Evolutionary conservation across 2,329 filamentous ascomycete genomes (phyloP), one percentile per base, ranked within the genome.

Genomic region (Monosporascus sp.): DNA sequence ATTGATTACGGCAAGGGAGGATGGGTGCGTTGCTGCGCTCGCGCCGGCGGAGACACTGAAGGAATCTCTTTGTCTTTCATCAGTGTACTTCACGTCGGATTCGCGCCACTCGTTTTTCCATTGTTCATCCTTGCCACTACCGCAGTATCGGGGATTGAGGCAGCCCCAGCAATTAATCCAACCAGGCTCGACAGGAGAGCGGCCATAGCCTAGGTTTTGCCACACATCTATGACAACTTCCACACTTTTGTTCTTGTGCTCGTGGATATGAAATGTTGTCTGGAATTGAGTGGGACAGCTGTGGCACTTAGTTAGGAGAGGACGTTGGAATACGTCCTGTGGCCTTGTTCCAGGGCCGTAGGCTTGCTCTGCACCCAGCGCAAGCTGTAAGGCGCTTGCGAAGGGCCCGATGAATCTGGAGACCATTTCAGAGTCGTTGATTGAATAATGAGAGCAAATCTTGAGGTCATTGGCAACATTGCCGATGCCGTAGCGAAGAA

Each of bases 161-260:
- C 38, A 43, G 14, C 55, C 55, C 55, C 55, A 57, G 31, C 55
- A 57, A 20, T 49, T 55, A 17, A 49, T 11, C 55, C 55, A 57
- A 38, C 55, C 55, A 36, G 52, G 41, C 3, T 24, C 9, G 18
- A 35, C 41, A n/a, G 55, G 55, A 9, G 17, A n/a, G 3, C 45
- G 52, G 20, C 55, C 52, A 14, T 14, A 4, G 3, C 55, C 55
- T 5, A 57, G 24, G 31, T 57, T 57, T 35, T 57, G 55, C 55
- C 55, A 57, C 3, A 55, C 52, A 38, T 57, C 50, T 25, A 57
- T 20, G 6, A 54, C 50, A 17, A 57, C 31, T 39, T 57, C 55
- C 14, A 57, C 18, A 41, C 55, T 52, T 7, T 50, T 38, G 18
- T 49, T 25, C 24, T 4, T 9, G 14, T n/a, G 37, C 22, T 50